These are phyloP conservation scores for Epichloe sibirici DNA, from an alignment of 2,329 filamentous ascomycete genomes.

Conservation along the genomic window DNA sequence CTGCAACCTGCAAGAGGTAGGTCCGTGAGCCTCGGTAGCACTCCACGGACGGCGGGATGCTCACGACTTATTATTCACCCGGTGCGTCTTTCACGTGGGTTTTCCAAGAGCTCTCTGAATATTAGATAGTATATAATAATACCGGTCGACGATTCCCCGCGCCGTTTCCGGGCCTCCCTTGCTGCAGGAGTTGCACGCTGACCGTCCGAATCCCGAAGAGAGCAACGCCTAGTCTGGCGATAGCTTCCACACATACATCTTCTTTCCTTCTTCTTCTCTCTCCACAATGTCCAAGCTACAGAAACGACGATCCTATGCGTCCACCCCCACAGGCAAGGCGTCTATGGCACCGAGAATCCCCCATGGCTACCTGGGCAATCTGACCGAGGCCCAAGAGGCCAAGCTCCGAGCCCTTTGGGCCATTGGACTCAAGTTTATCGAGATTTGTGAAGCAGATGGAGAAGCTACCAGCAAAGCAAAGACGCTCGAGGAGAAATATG, in stretches of 20 bases:
- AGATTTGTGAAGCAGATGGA: conserved; percentile 27
- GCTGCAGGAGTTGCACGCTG: too few species aligned
- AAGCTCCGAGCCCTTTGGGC: conserved; percentile 77
- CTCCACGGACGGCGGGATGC: not conserved
- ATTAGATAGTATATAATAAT: too few species aligned
- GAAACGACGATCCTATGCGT: conserved; percentile 1
- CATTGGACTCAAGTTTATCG: conserved; percentile 58
- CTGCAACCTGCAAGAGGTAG: not conserved
- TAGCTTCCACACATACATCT: too few species aligned
- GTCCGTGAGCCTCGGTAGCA: not conserved
- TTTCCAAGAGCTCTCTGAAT: too few species aligned
- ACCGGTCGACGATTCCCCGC: too few species aligned
- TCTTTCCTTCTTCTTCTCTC: too few species aligned
- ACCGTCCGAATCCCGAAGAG: too few species aligned
- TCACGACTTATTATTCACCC: not conserved
- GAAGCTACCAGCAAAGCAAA: conserved; percentile 13
- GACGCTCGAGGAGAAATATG: conserved; percentile 20
- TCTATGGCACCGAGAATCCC: not conserved
- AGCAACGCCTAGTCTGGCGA: too few species aligned
- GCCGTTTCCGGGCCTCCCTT: too few species aligned
- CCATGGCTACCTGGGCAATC: conserved; percentile 39
- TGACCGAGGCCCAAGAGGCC: conserved; percentile 68
- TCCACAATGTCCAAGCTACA: conserved; percentile 1
- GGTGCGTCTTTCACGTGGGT: not conserved
- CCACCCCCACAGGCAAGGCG: not conserved